These are phyloP conservation scores for Paramyrothecium sp. DNA, from an alignment of 2,329 filamentous ascomycete genomes.

Conservation along the genomic window DNA sequence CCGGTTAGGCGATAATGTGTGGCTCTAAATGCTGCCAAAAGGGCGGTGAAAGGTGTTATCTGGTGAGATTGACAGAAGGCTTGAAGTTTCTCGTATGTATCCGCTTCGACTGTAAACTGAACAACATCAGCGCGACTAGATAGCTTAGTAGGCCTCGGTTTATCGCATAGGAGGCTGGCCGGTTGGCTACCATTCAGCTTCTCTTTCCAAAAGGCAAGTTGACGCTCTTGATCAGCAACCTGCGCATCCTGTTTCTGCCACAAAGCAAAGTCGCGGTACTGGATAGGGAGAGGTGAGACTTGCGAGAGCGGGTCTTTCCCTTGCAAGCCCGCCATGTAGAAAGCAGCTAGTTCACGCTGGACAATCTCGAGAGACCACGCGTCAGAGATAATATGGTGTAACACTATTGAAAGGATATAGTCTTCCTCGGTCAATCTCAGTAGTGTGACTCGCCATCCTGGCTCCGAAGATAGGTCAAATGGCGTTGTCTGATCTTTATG, in stretches of 20 bases:
- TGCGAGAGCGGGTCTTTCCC: constrained; percentile 5
- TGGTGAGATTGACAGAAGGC: constrained; percentile 3
- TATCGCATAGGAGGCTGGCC: constrained; percentile 3
- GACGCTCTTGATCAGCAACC: constrained; percentile 5
- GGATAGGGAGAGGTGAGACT: constrained; percentile 13
- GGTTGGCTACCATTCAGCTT: constrained; percentile 9
- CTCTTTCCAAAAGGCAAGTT: constrained; percentile 14
- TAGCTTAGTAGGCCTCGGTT: background rate
- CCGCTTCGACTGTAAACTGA: constrained; percentile 1
- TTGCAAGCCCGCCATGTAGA: background rate
- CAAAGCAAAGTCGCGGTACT: constrained; percentile 15
- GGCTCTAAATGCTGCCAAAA: constrained; percentile 12
- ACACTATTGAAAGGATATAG: constrained; percentile 10
- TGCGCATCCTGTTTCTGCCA: constrained; percentile 14
- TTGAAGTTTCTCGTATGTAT: background rate
- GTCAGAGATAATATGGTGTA: constrained; percentile 14
- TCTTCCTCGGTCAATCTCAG: constrained; percentile 2
- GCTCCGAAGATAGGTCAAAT: constrained; percentile 7
- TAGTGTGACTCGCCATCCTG: constrained; percentile 9
- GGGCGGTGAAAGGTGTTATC: constrained; percentile 3
- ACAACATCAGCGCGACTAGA: constrained; percentile 1
- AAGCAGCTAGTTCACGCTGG: constrained; percentile 6
- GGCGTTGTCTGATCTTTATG: constrained; percentile 2
- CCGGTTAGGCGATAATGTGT: constrained; percentile 14
- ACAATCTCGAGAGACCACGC: constrained; percentile 14